Percentiles rank a stretch among this genome's conserved stretches.
phyloP scores from a whole-genome alignment of 805 yeast species.

The Starmera quercuum region DNA sequence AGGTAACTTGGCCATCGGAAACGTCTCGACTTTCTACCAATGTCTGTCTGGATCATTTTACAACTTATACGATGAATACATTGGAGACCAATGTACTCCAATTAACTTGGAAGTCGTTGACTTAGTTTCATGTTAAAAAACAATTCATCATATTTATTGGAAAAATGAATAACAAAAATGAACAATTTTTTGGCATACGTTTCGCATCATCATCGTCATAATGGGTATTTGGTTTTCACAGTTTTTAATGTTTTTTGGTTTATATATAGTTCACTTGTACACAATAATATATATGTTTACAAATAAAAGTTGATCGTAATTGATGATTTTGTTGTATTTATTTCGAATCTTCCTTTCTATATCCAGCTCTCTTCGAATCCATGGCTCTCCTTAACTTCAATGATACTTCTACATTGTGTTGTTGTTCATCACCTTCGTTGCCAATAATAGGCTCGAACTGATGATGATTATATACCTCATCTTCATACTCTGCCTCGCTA shows the following conservation, averaged over 20 bases:
- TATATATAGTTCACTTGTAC: neutral
- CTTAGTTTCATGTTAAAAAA: slow-evolving; percentile 42
- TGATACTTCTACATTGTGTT: neutral
- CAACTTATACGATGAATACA: slow-evolving; percentile 57
- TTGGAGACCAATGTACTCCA: slow-evolving; percentile 51
- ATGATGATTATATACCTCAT: neutral
- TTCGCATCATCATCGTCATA: neutral
- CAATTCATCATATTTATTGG: too few relatives aligned
- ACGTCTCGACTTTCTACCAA: slow-evolving; percentile 50
- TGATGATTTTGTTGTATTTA: neutral
- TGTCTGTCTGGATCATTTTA: slow-evolving; percentile 66
- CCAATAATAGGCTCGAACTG: neutral
- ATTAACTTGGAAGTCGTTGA: slow-evolving; percentile 49
- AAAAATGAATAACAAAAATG: neutral
- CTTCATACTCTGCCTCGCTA: neutral
- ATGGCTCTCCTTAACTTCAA: neutral
- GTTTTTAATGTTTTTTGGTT: neutral
- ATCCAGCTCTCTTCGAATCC: neutral
- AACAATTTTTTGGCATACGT: neutral
- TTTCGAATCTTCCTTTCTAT: neutral
- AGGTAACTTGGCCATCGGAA: slow-evolving; percentile 52
- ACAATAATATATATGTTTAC: neutral
- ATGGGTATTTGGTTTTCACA: neutral
- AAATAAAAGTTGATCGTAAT: too few relatives aligned
- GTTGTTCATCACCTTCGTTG: neutral